phyloP scores from a whole-genome alignment of 1,139 yeast genomes.

The Pichia sp. region DNA sequence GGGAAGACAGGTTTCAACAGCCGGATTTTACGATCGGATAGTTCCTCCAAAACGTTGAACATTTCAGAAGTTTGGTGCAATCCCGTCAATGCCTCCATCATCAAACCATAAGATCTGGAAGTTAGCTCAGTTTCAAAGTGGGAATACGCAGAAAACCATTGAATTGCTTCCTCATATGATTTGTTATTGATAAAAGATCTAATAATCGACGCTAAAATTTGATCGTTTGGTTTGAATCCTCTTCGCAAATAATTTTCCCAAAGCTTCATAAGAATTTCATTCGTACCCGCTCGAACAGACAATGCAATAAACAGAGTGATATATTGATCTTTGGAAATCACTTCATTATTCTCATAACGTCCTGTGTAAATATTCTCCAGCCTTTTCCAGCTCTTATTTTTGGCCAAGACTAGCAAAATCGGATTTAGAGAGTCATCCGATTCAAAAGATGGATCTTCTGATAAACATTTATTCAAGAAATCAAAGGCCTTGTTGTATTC shows the following conservation, averaged over 20 bases:
- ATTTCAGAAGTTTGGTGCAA: slow-evolving; percentile 32
- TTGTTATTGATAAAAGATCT: slow-evolving; percentile 37
- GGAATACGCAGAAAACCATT: slow-evolving; percentile 34
- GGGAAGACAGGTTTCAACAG: slow-evolving; percentile 21
- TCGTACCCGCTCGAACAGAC: slow-evolving; percentile 44
- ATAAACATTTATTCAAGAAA: slow-evolving; percentile 24
- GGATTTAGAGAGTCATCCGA: slow-evolving; percentile 29
- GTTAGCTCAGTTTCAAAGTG: slow-evolving; percentile 30
- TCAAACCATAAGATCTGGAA: slow-evolving; percentile 31
- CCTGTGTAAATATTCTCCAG: slow-evolving; percentile 58
- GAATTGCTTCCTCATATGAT: slow-evolving; percentile 37
- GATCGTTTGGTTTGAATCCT: slow-evolving; percentile 39
- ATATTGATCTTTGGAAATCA: slow-evolving; percentile 54
- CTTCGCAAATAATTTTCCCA: slow-evolving; percentile 38
- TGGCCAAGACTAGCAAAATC: slow-evolving; percentile 42
- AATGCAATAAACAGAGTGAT: slow-evolving; percentile 57
- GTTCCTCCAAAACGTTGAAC: slow-evolving; percentile 33
- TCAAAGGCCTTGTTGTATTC: slow-evolving; percentile 25
- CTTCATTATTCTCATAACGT: slow-evolving; percentile 47
- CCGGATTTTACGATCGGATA: slow-evolving; percentile 18
- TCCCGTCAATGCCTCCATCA: slow-evolving; percentile 34
- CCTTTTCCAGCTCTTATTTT: slow-evolving; percentile 46
- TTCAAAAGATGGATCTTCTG: slow-evolving; percentile 9
- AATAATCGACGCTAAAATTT: slow-evolving; percentile 43
- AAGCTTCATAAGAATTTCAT: slow-evolving; percentile 43